phyloP scores from a whole-genome alignment of 371 early-diverging fungal genomes.

The Encephalitozoon romaleae region DNA sequence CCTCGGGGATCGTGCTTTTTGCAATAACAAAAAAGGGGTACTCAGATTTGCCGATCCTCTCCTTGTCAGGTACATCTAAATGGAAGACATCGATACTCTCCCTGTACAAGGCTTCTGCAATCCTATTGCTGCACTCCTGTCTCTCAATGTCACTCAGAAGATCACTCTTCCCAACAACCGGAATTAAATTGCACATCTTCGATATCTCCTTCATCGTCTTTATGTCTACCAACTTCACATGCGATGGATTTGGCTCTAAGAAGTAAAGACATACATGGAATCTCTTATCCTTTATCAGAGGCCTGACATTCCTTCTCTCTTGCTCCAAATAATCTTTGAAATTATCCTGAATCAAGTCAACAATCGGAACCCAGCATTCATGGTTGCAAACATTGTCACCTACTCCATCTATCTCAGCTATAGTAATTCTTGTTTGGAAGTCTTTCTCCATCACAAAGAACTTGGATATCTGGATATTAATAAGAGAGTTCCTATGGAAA shows the following conservation, averaged over 20 bases:
- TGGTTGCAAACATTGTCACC: conserved; percentile 51
- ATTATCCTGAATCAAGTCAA: conserved; percentile 35
- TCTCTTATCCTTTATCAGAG: conserved; percentile 47
- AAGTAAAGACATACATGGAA: conserved; percentile 57
- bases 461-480: conserved; percentile 28
- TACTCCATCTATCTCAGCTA: conserved; percentile 53
- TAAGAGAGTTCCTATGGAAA: neutral
- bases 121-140: conserved; percentile 5
- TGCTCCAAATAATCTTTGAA: conserved; percentile 49
- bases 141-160: conserved; percentile 36
- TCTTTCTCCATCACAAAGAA: conserved; percentile 33
- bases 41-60: conserved; percentile 32
- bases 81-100: conserved; percentile 31
- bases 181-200: conserved; percentile 52
- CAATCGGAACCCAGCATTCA: conserved; percentile 39
- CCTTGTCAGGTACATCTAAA: conserved; percentile 13
- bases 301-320: conserved; percentile 43
- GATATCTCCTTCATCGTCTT: conserved; percentile 54
- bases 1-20: neutral
- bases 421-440: conserved; percentile 44
- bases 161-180: conserved; percentile 57
- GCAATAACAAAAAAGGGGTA: conserved; percentile 11
- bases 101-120: conserved; percentile 33
- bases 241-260: conserved; percentile 33
- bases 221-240: conserved; percentile 47